These are phyloP conservation scores for Themeda triandra DNA, from an alignment of 176 grass and related monocot species.

Conservation along the genomic window DNA sequence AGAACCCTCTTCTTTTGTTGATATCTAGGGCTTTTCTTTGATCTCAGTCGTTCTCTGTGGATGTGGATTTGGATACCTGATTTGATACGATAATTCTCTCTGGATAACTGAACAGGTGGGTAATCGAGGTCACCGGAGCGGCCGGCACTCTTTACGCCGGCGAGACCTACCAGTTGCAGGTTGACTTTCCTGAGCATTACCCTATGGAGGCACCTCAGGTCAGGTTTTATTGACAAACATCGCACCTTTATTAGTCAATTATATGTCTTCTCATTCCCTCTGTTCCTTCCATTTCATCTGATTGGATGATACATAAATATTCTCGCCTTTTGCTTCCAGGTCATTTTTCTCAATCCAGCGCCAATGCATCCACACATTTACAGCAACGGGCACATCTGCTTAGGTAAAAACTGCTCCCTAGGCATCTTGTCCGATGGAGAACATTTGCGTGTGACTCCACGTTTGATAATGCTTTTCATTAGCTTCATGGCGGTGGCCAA, in stretches of 20 bases:
- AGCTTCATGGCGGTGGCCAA: background rate
- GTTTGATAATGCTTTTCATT: conserved; percentile 2
- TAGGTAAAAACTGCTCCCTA: conserved; percentile 60
- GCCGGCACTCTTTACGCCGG: conserved; percentile 72
- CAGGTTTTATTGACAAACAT: background rate
- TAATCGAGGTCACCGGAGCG: conserved; percentile 82
- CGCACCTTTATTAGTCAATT: background rate
- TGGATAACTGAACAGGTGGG: conserved; percentile 52
- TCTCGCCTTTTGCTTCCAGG: conserved; percentile 36
- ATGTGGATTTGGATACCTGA: background rate
- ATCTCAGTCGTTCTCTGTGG: background rate
- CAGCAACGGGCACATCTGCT: conserved; percentile 95
- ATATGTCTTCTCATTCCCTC: background rate
- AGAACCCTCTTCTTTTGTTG: background rate
- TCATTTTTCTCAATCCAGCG: conserved; percentile 87
- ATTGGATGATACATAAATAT: conserved; percentile 12
- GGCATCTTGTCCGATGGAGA: conserved; percentile 3
- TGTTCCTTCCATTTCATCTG: background rate
- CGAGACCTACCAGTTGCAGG: conserved; percentile 86
- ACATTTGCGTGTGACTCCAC: conserved; percentile 7
- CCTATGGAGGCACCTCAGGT: conserved; percentile 98
- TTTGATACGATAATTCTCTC: background rate
- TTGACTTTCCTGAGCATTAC: conserved; percentile 97
- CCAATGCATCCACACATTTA: conserved; percentile 95
- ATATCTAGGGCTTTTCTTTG: conserved; percentile 1